A percentile compares a stretch with the other conserved stretches of the same genome.
Evolutionary conservation across 2,329 filamentous ascomycete genomes (phyloP).

Genomic region (Aspergillus fumigatus): DNA sequence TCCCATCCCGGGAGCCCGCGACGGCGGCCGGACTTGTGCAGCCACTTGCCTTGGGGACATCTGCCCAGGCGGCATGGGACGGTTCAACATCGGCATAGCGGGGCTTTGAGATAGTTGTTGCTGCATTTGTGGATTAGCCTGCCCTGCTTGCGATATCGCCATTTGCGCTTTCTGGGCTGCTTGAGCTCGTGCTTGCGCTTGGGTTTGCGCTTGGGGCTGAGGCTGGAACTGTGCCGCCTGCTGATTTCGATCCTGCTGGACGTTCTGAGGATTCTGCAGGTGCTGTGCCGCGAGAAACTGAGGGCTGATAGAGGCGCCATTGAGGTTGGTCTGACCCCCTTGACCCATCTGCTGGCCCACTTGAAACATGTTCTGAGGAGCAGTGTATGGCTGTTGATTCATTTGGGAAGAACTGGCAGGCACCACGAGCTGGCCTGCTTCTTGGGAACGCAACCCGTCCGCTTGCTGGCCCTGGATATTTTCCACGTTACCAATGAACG

Average conservation of each 20-base stretch:
- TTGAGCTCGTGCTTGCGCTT: slow-evolving; percentile 38
- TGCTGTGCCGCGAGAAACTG: slow-evolving; percentile 42
- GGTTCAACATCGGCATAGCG: slow-evolving; percentile 41
- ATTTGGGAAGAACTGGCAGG: slow-evolving; percentile 57
- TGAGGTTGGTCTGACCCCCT: slow-evolving; percentile 33
- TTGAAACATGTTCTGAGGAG: slow-evolving; percentile 39
- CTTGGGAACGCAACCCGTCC: slow-evolving; percentile 57
- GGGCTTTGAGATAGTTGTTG: slow-evolving; percentile 36
- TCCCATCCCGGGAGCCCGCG: slow-evolving; percentile 30
- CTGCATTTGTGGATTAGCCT: slow-evolving; percentile 36
- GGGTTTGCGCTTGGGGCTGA: slow-evolving; percentile 36
- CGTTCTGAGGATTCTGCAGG: slow-evolving; percentile 39
- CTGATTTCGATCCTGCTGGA: slow-evolving; percentile 40
- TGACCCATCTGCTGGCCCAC: slow-evolving; percentile 39
- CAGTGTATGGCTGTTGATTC: slow-evolving; percentile 37
- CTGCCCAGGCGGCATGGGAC: slow-evolving; percentile 36
- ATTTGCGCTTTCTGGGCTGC: slow-evolving; percentile 45
- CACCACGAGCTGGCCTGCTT: slow-evolving; percentile 60
- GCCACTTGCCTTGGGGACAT: slow-evolving; percentile 35
- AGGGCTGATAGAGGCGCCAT: slow-evolving; percentile 34
- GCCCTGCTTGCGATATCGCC: slow-evolving; percentile 43
- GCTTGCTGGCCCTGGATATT: slow-evolving; percentile 58
- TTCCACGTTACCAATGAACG: slow-evolving; percentile 46
- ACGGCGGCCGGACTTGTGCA: slow-evolving; percentile 31
- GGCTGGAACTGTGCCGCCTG: slow-evolving; percentile 31